These are phyloP conservation scores for Stellera chamaejasme DNA, from an alignment of 345 rosid genomes.

Conservation along the genomic window DNA sequence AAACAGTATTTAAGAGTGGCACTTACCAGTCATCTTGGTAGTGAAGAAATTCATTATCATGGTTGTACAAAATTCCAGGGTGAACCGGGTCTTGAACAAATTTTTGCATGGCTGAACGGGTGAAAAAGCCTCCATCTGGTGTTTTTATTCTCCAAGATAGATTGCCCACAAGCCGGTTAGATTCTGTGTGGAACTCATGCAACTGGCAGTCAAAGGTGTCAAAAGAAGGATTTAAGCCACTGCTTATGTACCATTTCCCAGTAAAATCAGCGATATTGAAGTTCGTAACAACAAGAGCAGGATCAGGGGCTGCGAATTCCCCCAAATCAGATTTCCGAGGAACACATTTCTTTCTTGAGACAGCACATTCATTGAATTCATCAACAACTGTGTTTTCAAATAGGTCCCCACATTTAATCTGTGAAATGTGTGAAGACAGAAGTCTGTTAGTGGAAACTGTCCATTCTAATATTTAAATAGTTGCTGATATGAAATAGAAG, in stretches of 20 bases:
- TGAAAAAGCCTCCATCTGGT: slow-evolving; percentile 70
- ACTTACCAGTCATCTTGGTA: slow-evolving; percentile 92
- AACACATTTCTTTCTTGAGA: slow-evolving; percentile 85
- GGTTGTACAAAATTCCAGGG: slow-evolving; percentile 77
- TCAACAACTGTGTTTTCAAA: slow-evolving; percentile 83
- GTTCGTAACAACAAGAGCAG: slow-evolving; percentile 59
- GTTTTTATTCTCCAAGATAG: slow-evolving; percentile 77
- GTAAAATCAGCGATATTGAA: slow-evolving; percentile 67
- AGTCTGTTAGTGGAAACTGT: slow-evolving; percentile 1
- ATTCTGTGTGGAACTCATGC: slow-evolving; percentile 78
- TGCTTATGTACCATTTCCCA: slow-evolving; percentile 85
- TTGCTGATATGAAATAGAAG: not conserved
- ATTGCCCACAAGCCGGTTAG: slow-evolving; percentile 63
- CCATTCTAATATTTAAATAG: not conserved
- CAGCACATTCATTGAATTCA: slow-evolving; percentile 90
- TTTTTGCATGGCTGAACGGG: slow-evolving; percentile 53
- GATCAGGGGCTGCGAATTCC: slow-evolving; percentile 78
- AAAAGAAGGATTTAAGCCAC: slow-evolving; percentile 90
- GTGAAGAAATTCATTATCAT: slow-evolving; percentile 87
- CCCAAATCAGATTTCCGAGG: slow-evolving; percentile 85
- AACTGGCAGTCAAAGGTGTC: slow-evolving; percentile 81
- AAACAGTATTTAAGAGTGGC: not conserved
- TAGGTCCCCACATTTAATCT: slow-evolving; percentile 95
- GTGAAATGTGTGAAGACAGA: slow-evolving; percentile 12
- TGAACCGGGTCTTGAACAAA: slow-evolving; percentile 73